phyloP scores from a whole-genome alignment of 2,329 filamentous ascomycete species.

The Laburnicola sp. region DNA sequence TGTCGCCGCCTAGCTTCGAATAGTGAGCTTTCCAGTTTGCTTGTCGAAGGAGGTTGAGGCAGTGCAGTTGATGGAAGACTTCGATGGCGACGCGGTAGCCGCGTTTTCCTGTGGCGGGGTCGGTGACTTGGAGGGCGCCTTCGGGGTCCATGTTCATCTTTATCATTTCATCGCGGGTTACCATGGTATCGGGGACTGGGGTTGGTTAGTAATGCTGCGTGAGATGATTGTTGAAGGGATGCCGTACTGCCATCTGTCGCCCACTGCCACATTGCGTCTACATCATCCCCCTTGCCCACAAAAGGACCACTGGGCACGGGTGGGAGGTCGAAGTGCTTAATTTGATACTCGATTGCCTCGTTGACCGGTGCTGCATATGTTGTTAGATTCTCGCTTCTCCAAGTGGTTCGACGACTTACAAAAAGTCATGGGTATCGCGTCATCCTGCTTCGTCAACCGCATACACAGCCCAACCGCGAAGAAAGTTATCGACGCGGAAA shows the following conservation, averaged over 20 bases:
- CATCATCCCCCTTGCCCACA: constrained; percentile 15
- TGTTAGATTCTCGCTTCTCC: background rate
- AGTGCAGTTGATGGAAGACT: constrained; percentile 30
- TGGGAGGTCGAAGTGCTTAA: constrained; percentile 20
- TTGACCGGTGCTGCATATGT: constrained; percentile 16
- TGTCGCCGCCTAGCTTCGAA: constrained; percentile 18
- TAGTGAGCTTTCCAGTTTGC: constrained; percentile 21
- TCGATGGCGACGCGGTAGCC: constrained; percentile 27
- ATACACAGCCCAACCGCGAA: constrained; percentile 16
- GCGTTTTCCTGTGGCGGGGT: constrained; percentile 16
- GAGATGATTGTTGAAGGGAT: background rate
- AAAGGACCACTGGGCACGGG: constrained; percentile 18
- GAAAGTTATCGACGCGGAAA: constrained; percentile 17
- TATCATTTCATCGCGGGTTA: constrained; percentile 19
- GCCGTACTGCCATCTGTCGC: constrained; percentile 17
- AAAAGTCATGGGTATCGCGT: constrained; percentile 19
- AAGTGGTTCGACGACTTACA: constrained; percentile 8
- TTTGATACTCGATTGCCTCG: constrained; percentile 20
- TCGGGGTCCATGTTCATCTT: constrained; percentile 23
- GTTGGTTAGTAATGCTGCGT: background rate
- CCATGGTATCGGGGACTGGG: constrained; percentile 22
- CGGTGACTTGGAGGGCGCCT: constrained; percentile 20
- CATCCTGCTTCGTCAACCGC: constrained; percentile 9
- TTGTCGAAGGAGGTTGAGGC: constrained; percentile 25
- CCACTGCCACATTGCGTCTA: constrained; percentile 21